Conservation (phyloP, 164 flowering plant species). For the Berberis thunbergii region DNA sequence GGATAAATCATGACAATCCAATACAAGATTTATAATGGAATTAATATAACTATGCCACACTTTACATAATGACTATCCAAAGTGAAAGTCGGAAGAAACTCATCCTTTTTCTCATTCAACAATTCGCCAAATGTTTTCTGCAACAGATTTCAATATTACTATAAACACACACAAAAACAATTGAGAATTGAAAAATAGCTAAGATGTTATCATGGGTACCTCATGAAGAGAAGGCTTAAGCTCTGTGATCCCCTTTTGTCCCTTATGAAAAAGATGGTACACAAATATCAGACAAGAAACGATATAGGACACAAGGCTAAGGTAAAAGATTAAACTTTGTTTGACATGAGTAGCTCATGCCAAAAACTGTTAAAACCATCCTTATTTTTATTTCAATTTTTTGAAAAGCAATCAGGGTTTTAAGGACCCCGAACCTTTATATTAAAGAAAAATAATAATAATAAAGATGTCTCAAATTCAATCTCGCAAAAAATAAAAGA, state of each 20-base stretch:
- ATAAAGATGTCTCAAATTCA: too few species aligned
- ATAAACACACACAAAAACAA: constrained; percentile 2
- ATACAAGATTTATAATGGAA: not conserved
- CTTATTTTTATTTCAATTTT: too few species aligned
- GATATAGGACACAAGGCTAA: not conserved
- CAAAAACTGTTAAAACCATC: too few species aligned
- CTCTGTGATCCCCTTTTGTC: constrained; percentile 84
- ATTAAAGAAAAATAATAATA: too few species aligned
- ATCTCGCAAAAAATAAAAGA: too few species aligned
- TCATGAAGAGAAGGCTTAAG: constrained; percentile 62
- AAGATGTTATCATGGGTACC: constrained; percentile 27
- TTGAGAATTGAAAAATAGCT: not conserved
- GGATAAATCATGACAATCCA: not conserved
- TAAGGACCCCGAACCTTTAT: too few species aligned
- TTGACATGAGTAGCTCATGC: too few species aligned
- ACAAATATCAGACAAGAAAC: not conserved
- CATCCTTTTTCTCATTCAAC: constrained; percentile 61
- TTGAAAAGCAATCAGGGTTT: too few species aligned
- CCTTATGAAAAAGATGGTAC: constrained; percentile 27
- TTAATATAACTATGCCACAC: constrained; percentile 20
- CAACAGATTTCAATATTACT: not conserved
- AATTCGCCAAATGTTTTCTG: constrained; percentile 84
- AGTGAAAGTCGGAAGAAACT: constrained; percentile 69
- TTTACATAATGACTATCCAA: constrained; percentile 44
- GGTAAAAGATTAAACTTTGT: not conserved